phyloP scores from a whole-genome alignment of 192 early-diverging fungal genomes.

The Podila epigama region DNA sequence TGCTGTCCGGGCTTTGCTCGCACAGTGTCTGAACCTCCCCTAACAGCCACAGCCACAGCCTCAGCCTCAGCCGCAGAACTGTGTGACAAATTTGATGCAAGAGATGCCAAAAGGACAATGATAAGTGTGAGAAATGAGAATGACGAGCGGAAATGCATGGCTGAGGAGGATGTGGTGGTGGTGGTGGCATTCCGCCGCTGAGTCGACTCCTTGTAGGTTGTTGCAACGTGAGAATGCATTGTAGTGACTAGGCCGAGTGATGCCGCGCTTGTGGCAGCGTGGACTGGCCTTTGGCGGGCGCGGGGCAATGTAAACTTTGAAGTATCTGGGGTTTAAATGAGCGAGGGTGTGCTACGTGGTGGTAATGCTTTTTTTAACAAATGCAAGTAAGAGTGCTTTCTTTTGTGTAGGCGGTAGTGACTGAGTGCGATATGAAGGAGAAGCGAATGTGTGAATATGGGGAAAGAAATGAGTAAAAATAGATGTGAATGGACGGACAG shows the following conservation, averaged over 20 bases:
- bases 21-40: background rate
- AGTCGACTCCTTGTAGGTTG: no score
- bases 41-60: background rate
- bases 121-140: background rate
- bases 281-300: no score
- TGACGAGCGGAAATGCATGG: no score
- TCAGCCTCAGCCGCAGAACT: no score
- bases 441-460: background rate
- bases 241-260: no score
- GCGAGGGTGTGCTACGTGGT: background rate
- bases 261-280: no score
- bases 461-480: slow-evolving; percentile 2
- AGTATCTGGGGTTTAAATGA: no score
- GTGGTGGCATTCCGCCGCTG: background rate
- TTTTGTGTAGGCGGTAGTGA: background rate
- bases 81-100: no score
- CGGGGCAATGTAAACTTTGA: no score
- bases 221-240: no score
- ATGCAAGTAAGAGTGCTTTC: background rate
- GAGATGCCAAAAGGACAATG: background rate
- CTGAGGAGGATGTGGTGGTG: background rate
- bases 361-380: no score
- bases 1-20: background rate
- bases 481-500: background rate
- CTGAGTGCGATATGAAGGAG: background rate